Evolutionary conservation across 1,284 basidiomycete species (phyloP).

Genomic region (Trichosporon sp.): DNA sequence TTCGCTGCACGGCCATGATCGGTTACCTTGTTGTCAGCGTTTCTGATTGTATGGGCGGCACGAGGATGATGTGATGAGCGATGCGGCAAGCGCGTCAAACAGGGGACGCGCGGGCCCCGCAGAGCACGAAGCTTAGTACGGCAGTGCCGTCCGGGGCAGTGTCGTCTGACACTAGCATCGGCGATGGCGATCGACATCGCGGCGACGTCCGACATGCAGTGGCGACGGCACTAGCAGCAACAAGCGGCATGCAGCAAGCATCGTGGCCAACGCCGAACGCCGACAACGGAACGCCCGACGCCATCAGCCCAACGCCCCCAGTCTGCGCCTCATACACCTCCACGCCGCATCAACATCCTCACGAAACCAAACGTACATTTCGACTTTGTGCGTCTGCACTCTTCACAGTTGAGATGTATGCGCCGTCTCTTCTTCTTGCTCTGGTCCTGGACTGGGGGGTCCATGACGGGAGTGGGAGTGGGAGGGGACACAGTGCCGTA

Average conservation of each 20-base stretch:
- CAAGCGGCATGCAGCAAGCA: too few relatives aligned
- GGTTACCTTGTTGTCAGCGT: conserved; percentile 12
- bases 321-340: background rate
- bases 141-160: too few relatives aligned
- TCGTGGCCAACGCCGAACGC: too few relatives aligned
- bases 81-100: too few relatives aligned
- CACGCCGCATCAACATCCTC: background rate
- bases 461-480: background rate
- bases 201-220: too few relatives aligned
- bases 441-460: conserved; percentile 1
- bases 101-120: background rate
- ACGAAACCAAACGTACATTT: conserved; percentile 21
- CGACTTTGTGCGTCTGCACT: conserved; percentile 20
- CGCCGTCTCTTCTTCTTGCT: conserved; percentile 15
- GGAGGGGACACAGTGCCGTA: too few relatives aligned
- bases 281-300: background rate
- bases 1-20: conserved; percentile 21
- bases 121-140: too few relatives aligned
- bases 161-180: too few relatives aligned
- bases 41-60: too few relatives aligned
- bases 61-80: too few relatives aligned
- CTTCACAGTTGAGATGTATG: conserved; percentile 21
- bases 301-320: background rate
- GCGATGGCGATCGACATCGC: too few relatives aligned
- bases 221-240: too few relatives aligned